Percentiles rank a stretch among this genome's conserved stretches.
phyloP scores from a whole-genome alignment of 1,284 basidiomycete genomes.

The Blastosporella zonata region DNA sequence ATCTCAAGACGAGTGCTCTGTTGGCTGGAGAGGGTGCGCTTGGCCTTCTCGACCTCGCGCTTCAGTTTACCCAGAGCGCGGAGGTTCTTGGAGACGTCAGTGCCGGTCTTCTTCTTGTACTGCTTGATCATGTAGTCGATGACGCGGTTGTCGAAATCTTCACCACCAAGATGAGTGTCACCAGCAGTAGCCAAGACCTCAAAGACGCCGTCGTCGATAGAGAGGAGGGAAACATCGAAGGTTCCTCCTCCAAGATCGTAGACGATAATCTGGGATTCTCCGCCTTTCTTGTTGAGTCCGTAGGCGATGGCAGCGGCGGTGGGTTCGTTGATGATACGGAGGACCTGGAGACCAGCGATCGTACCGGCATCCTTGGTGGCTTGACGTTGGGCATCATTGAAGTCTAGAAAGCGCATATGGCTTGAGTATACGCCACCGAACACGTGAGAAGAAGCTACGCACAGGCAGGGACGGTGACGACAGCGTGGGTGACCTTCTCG shows the following conservation, averaged over 20 bases:
- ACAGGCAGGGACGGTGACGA: constrained; percentile 97
- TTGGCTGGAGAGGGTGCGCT: constrained; percentile 93
- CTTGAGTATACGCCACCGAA: constrained; percentile 1
- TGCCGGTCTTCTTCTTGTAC: constrained; percentile 95
- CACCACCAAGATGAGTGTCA: constrained; percentile 98
- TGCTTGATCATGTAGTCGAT: constrained; percentile 90
- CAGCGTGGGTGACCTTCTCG: constrained; percentile 94
- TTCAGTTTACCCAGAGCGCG: constrained; percentile 96
- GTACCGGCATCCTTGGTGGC: constrained; percentile 98
- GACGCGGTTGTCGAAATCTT: constrained; percentile 98
- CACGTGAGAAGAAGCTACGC: constrained; percentile 22
- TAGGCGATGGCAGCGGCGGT: constrained; percentile 98
- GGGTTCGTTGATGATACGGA: constrained; percentile 99
- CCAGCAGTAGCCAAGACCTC: constrained; percentile 97
- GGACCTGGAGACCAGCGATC: constrained; percentile 93
- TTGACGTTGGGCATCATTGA: constrained; percentile 99
- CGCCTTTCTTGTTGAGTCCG: constrained; percentile 94
- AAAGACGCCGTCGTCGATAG: constrained; percentile 97
- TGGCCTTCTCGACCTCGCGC: constrained; percentile 98
- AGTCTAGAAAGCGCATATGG: constrained; percentile 51
- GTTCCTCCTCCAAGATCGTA: constrained; percentile 99
- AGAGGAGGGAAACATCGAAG: constrained; percentile 97
- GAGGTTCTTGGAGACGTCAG: constrained; percentile 85
- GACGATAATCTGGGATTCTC: constrained; percentile 95
- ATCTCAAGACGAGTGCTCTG: constrained; percentile 88